A percentile compares a stretch with the other conserved stretches of the same genome.
These are phyloP conservation scores for Rhodotorula graminis DNA, from an alignment of 768 basidiomycete species.

Conservation along the genomic window DNA sequence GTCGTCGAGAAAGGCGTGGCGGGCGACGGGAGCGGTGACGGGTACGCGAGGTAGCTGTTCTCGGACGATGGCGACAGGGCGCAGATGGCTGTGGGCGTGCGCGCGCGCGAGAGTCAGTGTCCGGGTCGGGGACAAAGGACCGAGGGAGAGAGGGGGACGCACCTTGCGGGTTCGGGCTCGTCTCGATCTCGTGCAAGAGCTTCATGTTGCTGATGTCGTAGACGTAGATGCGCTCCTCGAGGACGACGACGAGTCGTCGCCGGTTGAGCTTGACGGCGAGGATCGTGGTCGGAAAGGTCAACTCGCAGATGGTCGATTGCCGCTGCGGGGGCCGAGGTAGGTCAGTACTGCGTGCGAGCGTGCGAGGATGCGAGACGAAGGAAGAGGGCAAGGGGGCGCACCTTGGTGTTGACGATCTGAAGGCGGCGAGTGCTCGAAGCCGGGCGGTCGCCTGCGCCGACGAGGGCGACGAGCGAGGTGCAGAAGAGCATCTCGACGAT, in stretches of 20 bases:
- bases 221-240: constrained; percentile 97
- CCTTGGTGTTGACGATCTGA: constrained; percentile 99
- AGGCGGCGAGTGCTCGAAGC: constrained; percentile 84
- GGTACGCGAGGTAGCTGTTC: constrained; percentile 90
- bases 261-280: constrained; percentile 97
- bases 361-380: not conserved
- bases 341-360: not conserved
- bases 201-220: constrained; percentile 99
- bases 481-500: constrained; percentile 99
- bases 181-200: constrained; percentile 93
- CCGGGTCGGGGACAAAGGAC: no score
- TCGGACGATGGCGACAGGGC: constrained; percentile 91
- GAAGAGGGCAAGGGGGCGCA: constrained; percentile 42
- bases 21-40: constrained; percentile 84
- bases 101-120: not conserved
- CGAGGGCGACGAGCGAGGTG: constrained; percentile 92
- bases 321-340: no score
- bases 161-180: constrained; percentile 92
- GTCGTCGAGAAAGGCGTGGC: constrained; percentile 55
- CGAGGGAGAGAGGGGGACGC: constrained; percentile 16
- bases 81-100: constrained; percentile 65
- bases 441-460: constrained; percentile 90
- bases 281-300: constrained; percentile 92
- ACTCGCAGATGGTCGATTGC: constrained; percentile 97
- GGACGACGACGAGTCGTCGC: constrained; percentile 88